A percentile compares a stretch with the other conserved stretches of the same genome.
These are phyloP conservation scores for Malus asiatica DNA, from an alignment of 306 rosid genomes.

Conservation along the genomic window DNA sequence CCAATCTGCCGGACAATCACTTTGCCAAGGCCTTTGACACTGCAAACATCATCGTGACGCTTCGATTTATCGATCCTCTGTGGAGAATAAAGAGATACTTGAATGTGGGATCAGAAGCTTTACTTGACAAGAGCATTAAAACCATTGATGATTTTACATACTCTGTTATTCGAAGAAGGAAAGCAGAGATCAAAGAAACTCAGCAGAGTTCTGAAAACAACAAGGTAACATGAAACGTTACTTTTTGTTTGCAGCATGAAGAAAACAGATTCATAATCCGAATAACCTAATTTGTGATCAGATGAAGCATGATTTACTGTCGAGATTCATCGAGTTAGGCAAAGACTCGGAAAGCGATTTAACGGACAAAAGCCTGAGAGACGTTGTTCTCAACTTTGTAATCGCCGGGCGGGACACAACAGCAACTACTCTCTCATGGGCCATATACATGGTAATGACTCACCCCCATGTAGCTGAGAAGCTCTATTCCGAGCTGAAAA, in stretches of 20 bases:
- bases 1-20: constrained; percentile 58
- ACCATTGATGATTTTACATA: constrained; percentile 72
- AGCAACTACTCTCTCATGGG: constrained; percentile 92
- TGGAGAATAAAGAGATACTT: constrained; percentile 70
- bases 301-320: constrained; percentile 81
- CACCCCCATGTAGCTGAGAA: constrained; percentile 61
- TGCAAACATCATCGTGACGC: constrained; percentile 79
- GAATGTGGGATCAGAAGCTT: constrained; percentile 77
- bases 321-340: constrained; percentile 77
- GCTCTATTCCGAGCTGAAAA: constrained; percentile 62
- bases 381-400: constrained; percentile 78
- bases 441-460: constrained; percentile 74
- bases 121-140: constrained; percentile 65
- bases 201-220: constrained; percentile 26
- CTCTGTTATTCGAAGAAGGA: constrained; percentile 69
- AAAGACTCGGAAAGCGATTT: constrained; percentile 40
- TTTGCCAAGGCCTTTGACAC: constrained; percentile 82
- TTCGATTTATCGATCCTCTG: constrained; percentile 80
- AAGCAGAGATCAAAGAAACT: constrained; percentile 60
- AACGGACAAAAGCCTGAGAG: constrained; percentile 74
- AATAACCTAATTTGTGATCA: constrained; percentile 19
- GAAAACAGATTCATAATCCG: not conserved
- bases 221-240: constrained; percentile 34
- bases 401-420: constrained; percentile 99
- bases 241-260: not conserved